These are phyloP conservation scores for Sporothrix variecibatus DNA, from an alignment of 2,329 filamentous ascomycete species.

Conservation along the genomic window DNA sequence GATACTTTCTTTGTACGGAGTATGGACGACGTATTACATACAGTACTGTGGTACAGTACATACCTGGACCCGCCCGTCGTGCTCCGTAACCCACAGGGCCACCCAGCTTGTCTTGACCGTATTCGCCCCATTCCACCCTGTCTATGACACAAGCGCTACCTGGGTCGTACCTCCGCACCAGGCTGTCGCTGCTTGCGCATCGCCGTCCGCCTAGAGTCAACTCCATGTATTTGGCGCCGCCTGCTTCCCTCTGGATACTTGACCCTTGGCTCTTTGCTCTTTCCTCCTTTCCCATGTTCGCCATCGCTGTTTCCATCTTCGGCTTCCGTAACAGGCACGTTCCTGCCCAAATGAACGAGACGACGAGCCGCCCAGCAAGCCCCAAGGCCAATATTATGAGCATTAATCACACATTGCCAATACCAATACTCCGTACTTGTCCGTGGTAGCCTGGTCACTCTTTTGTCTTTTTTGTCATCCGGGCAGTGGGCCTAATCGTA, in stretches of 20 bases:
- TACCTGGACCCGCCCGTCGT: background rate
- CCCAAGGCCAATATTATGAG: constrained; percentile 16
- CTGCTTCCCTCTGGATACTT: background rate
- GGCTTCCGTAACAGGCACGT: background rate
- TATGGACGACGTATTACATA: no score
- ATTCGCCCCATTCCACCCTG: background rate
- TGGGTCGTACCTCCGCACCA: background rate
- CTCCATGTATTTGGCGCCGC: background rate
- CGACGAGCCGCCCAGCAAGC: constrained; percentile 7
- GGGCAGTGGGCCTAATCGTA: constrained; percentile 1
- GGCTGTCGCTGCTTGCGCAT: constrained; percentile 10
- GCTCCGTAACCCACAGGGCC: background rate
- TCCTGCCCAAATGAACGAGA: constrained; percentile 15
- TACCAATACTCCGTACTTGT: background rate
- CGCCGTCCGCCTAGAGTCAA: constrained; percentile 3
- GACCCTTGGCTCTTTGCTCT: background rate
- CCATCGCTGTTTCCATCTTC: background rate
- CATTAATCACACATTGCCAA: constrained; percentile 9
- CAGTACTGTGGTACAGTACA: no score
- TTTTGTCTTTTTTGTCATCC: background rate
- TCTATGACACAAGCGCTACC: constrained; percentile 20
- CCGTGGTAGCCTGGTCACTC: background rate
- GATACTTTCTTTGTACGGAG: background rate
- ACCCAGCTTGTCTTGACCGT: background rate
- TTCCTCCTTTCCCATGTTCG: background rate